Conservation (phyloP, 805 yeast genomes). For the Yarrowia osloensis region DNA sequence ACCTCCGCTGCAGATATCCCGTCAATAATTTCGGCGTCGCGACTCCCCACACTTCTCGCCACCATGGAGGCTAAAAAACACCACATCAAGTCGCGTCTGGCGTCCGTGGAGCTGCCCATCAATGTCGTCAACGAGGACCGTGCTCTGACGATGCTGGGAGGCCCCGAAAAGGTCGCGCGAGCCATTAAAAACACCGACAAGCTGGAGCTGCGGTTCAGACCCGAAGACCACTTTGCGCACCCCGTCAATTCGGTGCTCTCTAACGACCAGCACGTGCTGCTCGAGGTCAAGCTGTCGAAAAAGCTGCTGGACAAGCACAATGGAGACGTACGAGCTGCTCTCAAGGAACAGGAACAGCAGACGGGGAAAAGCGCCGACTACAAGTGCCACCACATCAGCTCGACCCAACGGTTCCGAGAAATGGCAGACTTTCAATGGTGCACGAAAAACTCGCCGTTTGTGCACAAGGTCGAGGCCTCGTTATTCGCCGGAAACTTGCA, state of each 20-base stretch:
- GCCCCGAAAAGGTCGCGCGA: slow-evolving; percentile 46
- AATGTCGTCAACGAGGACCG: slow-evolving; percentile 52
- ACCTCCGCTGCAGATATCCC: slow-evolving; percentile 12
- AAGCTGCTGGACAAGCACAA: slow-evolving; percentile 37
- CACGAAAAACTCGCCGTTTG: slow-evolving; percentile 58
- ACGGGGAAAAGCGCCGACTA: background rate
- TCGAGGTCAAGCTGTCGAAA: slow-evolving; percentile 42
- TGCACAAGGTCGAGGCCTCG: slow-evolving; percentile 46
- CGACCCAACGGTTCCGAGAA: slow-evolving; percentile 75
- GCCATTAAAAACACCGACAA: slow-evolving; percentile 40
- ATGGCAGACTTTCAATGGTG: slow-evolving; percentile 84
- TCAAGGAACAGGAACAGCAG: slow-evolving; percentile 48
- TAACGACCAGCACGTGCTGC: slow-evolving; percentile 39
- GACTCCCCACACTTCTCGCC: background rate
- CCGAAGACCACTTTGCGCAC: slow-evolving; percentile 48
- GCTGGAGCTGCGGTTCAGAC: slow-evolving; percentile 44
- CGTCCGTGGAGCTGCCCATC: slow-evolving; percentile 78
- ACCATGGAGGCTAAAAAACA: slow-evolving; percentile 28
- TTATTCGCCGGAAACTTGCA: slow-evolving; percentile 49
- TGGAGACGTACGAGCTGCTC: slow-evolving; percentile 58
- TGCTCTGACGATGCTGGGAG: slow-evolving; percentile 55
- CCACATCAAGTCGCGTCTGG: slow-evolving; percentile 33
- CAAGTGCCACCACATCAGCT: slow-evolving; percentile 50
- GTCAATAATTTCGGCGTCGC: background rate
- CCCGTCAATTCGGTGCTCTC: slow-evolving; percentile 48